Conservation (phyloP, 305 asterid species). For the Salvia sclarea region DNA sequence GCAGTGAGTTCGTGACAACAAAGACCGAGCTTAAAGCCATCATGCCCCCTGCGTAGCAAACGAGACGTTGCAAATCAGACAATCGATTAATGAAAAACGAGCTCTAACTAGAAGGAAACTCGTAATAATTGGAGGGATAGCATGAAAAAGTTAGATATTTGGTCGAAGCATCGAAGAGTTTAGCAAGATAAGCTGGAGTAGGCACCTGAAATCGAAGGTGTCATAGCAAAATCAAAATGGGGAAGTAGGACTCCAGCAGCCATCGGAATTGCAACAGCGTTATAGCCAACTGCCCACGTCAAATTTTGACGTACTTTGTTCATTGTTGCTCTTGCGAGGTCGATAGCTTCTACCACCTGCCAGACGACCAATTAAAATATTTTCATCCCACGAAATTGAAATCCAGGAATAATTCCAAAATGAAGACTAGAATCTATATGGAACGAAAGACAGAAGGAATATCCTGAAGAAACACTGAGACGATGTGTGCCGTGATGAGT, state of each 20-base stretch:
- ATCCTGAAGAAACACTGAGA: background rate
- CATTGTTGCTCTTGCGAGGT: constrained; percentile 91
- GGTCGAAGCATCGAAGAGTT: background rate
- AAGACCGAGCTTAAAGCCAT: constrained; percentile 96
- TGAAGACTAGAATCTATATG: background rate
- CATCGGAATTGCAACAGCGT: constrained; percentile 81
- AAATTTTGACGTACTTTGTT: constrained; percentile 87
- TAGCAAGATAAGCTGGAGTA: background rate
- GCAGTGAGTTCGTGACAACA: constrained; percentile 83
- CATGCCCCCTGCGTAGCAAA: constrained; percentile 69
- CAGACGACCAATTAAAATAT: constrained; percentile 28
- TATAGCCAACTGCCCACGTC: constrained; percentile 94
- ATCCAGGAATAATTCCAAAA: constrained; percentile 18
- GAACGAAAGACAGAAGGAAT: background rate
- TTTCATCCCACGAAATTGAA: constrained; percentile 22
- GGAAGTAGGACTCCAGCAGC: constrained; percentile 97
- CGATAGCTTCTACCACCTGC: constrained; percentile 93
- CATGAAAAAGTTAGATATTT: background rate
- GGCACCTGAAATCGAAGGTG: constrained; percentile 95
- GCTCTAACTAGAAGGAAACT: background rate
- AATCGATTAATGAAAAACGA: background rate
- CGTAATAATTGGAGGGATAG: background rate
- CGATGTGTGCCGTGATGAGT: background rate
- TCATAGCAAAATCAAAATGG: constrained; percentile 90
- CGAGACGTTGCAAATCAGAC: background rate